These are phyloP conservation scores for Stenocarpella maydis DNA, from an alignment of 2,329 filamentous ascomycete species.

Conservation along the genomic window DNA sequence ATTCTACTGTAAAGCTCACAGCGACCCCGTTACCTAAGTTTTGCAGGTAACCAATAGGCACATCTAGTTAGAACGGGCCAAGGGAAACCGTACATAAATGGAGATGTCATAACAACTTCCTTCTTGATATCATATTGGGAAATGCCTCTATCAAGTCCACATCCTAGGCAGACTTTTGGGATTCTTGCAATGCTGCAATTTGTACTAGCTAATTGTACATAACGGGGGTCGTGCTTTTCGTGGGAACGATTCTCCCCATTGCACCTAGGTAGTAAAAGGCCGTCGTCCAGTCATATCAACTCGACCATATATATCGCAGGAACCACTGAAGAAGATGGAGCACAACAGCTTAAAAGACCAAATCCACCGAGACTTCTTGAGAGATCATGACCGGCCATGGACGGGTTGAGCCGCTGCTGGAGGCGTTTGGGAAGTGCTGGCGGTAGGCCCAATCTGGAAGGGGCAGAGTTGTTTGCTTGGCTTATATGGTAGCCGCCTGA, in stretches of 20 bases:
- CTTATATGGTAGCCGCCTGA: constrained; percentile 39
- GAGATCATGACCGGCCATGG: neutral
- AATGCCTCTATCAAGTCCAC: no score
- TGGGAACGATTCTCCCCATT: no score
- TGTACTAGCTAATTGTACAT: neutral
- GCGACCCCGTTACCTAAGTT: neutral
- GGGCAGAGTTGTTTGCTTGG: constrained; percentile 39
- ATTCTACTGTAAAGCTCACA: neutral
- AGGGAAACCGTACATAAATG: no score
- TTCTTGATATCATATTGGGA: no score
- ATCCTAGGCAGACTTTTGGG: no score
- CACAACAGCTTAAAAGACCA: neutral
- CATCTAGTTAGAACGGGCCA: no score
- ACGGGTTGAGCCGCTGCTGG: constrained; percentile 39
- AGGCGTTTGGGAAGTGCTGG: constrained; percentile 38
- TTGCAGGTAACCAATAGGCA: no score
- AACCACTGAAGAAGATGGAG: neutral
- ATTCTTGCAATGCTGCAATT: neutral
- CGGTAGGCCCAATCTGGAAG: constrained; percentile 39
- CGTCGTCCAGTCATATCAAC: neutral
- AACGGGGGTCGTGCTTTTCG: no score
- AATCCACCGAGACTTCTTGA: neutral
- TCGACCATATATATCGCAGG: neutral
- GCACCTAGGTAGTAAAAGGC: neutral
- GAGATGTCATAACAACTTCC: no score